Conservation (phyloP, 352 stramenopile species). For the Phytophthora ohioensis region DNA sequence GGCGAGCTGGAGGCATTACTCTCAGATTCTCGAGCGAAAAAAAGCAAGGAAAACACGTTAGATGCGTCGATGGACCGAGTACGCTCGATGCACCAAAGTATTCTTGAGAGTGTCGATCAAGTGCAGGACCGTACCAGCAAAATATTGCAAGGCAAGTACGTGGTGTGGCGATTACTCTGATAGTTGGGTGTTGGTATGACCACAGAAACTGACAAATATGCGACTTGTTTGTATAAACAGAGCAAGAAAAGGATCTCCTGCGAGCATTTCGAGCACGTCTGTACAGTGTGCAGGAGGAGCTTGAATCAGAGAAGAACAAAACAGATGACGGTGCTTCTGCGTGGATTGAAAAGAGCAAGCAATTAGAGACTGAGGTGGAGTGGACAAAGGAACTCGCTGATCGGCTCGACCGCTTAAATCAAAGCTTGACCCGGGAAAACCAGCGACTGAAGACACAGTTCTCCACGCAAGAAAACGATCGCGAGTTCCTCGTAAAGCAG, state of each 20-base stretch:
- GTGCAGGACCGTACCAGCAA: slow-evolving; percentile 92
- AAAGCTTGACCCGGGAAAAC: slow-evolving; percentile 91
- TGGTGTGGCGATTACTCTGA: slow-evolving; percentile 11
- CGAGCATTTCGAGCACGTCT: slow-evolving; percentile 90
- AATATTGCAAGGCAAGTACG: slow-evolving; percentile 80
- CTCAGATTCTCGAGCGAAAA: slow-evolving; percentile 73
- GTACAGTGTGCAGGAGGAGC: slow-evolving; percentile 93
- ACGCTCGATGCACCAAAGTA: slow-evolving; percentile 83
- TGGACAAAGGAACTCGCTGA: slow-evolving; percentile 92
- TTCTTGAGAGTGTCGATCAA: slow-evolving; percentile 91
- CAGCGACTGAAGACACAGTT: slow-evolving; percentile 91
- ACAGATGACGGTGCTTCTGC: slow-evolving; percentile 89
- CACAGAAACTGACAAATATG: too few species aligned
- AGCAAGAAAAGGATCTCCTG: slow-evolving; percentile 93
- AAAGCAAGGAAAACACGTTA: slow-evolving; percentile 69
- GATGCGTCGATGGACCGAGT: slow-evolving; percentile 86
- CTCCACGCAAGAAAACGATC: slow-evolving; percentile 93
- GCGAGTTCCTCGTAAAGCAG: slow-evolving; percentile 94
- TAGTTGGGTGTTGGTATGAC: background rate
- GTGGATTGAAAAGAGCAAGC: slow-evolving; percentile 93
- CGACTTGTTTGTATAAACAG: slow-evolving; percentile 23
- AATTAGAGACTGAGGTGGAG: slow-evolving; percentile 91
- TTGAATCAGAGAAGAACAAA: slow-evolving; percentile 93
- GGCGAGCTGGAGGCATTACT: slow-evolving; percentile 79
- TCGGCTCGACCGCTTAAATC: slow-evolving; percentile 91